Evolutionary conservation across 1,284 basidiomycete species (phyloP).

Genomic region (Fomitopsis pinicola): DNA sequence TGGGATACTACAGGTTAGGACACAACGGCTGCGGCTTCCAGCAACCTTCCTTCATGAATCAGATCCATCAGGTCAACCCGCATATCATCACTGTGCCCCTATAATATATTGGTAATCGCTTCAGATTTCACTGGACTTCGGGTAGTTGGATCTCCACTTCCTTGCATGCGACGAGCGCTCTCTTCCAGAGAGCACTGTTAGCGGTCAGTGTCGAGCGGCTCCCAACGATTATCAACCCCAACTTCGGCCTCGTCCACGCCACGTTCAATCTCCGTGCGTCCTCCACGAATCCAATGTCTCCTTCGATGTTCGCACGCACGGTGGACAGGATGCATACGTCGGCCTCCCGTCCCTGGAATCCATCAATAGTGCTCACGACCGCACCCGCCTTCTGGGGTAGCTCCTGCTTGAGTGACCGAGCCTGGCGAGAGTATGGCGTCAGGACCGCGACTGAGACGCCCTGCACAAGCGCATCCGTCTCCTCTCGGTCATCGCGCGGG

Average conservation of each 20-base stretch:
- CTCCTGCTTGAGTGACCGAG: constrained; percentile 37
- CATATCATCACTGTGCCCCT: too few relatives aligned
- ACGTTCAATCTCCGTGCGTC: constrained; percentile 68
- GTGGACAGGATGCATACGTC: constrained; percentile 69
- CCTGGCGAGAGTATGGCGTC: constrained; percentile 57
- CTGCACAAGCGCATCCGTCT: constrained; percentile 18
- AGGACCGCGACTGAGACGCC: constrained; percentile 12
- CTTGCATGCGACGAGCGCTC: constrained; percentile 44
- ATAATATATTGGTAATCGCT: too few relatives aligned
- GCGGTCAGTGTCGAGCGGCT: constrained; percentile 51
- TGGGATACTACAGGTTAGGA: too few relatives aligned
- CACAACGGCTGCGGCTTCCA: too few relatives aligned
- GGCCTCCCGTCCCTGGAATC: constrained; percentile 75
- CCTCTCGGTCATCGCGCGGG: constrained; percentile 12
- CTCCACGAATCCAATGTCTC: constrained; percentile 68
- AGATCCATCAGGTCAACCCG: too few relatives aligned
- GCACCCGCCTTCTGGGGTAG: constrained; percentile 24
- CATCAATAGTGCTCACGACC: constrained; percentile 57
- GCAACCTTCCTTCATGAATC: too few relatives aligned
- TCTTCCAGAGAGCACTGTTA: constrained; percentile 42
- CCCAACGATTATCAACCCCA: constrained; percentile 62
- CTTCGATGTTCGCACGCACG: constrained; percentile 56
- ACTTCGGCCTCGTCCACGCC: constrained; percentile 67
- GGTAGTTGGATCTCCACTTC: constrained; percentile 21
- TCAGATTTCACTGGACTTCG: background rate